phyloP scores from a whole-genome alignment of 352 stramenopile species.

The Phytophthora tentaculata region DNA sequence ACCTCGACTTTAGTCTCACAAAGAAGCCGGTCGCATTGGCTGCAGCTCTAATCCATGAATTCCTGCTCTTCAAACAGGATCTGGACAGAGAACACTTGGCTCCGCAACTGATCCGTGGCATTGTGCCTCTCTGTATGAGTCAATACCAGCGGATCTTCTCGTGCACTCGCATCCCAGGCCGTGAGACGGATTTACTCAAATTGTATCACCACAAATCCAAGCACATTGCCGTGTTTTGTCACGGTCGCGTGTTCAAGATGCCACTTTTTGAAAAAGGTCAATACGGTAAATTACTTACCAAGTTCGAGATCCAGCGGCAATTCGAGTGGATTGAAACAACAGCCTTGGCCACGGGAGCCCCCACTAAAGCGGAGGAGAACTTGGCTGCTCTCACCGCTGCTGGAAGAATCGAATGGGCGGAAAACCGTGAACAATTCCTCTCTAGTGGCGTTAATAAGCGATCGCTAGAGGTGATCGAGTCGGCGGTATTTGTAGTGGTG shows the following conservation, averaged over 20 bases:
- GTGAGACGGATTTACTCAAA: conserved; percentile 86
- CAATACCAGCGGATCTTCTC: conserved; percentile 92
- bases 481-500: conserved; percentile 78
- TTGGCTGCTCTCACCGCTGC: conserved; percentile 83
- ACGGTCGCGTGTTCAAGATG: conserved; percentile 91
- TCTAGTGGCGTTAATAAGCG: conserved; percentile 88
- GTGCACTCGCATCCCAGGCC: conserved; percentile 88
- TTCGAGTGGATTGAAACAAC: conserved; percentile 75
- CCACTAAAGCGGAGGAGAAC: conserved; percentile 52
- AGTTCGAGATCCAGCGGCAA: conserved; percentile 84
- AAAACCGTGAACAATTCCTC: conserved; percentile 90
- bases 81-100: conserved; percentile 85
- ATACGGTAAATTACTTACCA: conserved; percentile 72
- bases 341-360: conserved; percentile 41
- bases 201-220: conserved; percentile 77
- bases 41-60: conserved; percentile 73
- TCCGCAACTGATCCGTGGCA: conserved; percentile 82
- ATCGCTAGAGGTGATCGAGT: conserved; percentile 82
- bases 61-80: conserved; percentile 89
- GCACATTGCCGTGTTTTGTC: conserved; percentile 88
- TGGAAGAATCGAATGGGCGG: conserved; percentile 87
- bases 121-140: conserved; percentile 91
- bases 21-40: conserved; percentile 70
- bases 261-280: conserved; percentile 84
- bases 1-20: conserved; percentile 67